A percentile compares a stretch with the other conserved stretches of the same genome.
Evolutionary conservation across 2,329 filamentous ascomycete genomes (phyloP).

Genomic region (Mycosphaerella arachidis): DNA sequence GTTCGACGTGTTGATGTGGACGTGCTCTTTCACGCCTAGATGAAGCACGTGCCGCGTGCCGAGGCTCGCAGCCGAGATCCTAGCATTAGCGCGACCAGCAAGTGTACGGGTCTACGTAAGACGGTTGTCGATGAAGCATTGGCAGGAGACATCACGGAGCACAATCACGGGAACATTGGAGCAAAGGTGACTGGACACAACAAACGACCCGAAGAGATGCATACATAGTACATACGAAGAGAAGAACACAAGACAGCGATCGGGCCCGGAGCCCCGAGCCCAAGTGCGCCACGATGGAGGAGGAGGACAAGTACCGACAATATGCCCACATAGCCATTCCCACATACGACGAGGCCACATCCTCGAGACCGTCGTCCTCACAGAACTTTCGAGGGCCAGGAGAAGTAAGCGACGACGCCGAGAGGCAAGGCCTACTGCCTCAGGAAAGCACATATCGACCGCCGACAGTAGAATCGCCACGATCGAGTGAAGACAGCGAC

Average conservation of each 20-base stretch:
- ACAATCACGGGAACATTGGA: background rate
- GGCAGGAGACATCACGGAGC: background rate
- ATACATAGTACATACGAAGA: background rate
- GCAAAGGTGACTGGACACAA: background rate
- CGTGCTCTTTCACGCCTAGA: background rate
- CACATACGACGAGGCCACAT: slow-evolving; percentile 75
- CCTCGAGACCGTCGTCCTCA: slow-evolving; percentile 52
- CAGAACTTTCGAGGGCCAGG: slow-evolving; percentile 47
- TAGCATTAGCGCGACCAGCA: background rate
- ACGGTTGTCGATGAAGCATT: background rate
- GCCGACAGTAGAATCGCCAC: slow-evolving; percentile 78
- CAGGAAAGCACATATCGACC: slow-evolving; percentile 60
- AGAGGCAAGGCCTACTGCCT: slow-evolving; percentile 71
- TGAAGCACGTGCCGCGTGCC: background rate
- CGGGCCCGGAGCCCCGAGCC: background rate
- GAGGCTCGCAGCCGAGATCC: background rate
- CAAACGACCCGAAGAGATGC: background rate
- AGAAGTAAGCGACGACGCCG: slow-evolving; percentile 64
- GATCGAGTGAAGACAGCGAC: slow-evolving; percentile 54
- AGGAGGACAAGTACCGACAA: slow-evolving; percentile 21
- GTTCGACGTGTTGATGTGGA: background rate
- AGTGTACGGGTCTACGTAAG: background rate
- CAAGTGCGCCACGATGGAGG: slow-evolving; percentile 8
- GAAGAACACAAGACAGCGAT: background rate
- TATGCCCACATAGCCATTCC: slow-evolving; percentile 61